Conservation (phyloP, 2,329 filamentous ascomycete species). For the Basipetospora sp. region DNA sequence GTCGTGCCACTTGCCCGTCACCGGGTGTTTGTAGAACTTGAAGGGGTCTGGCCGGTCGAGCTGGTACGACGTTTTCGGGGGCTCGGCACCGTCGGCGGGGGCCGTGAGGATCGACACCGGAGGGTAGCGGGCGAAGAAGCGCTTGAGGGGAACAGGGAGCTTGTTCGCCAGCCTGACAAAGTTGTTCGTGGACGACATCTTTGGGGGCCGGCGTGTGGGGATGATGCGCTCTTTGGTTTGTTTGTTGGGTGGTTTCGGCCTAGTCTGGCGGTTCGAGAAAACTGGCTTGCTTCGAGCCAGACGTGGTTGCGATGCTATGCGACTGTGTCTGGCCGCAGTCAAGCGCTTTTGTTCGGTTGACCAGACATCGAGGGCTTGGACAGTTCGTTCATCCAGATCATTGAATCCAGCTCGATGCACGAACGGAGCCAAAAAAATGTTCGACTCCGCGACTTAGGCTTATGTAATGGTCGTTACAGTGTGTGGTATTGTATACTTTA, state of each 20-base stretch:
- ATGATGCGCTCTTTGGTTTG: background rate
- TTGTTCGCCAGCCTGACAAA: slow-evolving; percentile 49
- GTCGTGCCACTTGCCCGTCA: slow-evolving; percentile 69
- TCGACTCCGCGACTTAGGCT: too few species aligned
- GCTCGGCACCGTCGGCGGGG: slow-evolving; percentile 21
- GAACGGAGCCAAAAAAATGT: too few species aligned
- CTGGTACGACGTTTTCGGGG: slow-evolving; percentile 33
- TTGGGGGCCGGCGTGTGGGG: slow-evolving; percentile 4
- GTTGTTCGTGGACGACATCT: slow-evolving; percentile 23
- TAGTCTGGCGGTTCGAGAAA: too few species aligned
- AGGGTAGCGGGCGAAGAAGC: slow-evolving; percentile 83
- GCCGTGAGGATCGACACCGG: slow-evolving; percentile 25
- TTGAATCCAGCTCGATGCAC: too few species aligned
- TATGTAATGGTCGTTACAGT: too few species aligned
- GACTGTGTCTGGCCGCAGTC: too few species aligned
- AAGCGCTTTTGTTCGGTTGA: too few species aligned
- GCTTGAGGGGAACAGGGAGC: slow-evolving; percentile 62
- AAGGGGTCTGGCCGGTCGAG: slow-evolving; percentile 62
- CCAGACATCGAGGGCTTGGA: too few species aligned
- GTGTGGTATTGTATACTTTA: too few species aligned
- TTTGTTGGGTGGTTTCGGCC: background rate
- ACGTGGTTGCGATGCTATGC: too few species aligned
- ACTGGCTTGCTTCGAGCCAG: too few species aligned
- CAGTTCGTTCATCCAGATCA: too few species aligned
- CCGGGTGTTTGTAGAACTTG: slow-evolving; percentile 59